phyloP scores from a whole-genome alignment of 139 green algal genomes.

The Tetradesmus obliquus region DNA sequence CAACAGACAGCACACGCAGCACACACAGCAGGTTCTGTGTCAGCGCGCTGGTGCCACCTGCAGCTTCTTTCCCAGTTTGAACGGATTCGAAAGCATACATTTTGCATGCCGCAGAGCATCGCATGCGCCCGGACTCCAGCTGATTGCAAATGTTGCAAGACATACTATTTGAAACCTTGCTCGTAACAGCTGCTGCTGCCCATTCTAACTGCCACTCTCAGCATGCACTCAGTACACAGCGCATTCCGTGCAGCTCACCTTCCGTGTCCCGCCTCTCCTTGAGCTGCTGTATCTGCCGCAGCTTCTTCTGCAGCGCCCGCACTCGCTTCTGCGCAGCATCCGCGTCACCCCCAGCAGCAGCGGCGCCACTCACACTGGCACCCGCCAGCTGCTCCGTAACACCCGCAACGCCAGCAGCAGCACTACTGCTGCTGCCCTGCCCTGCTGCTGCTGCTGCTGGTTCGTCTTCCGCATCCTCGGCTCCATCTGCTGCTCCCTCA shows the following conservation, averaged over 20 bases:
- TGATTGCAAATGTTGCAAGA: too few species aligned
- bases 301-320: slow-evolving; percentile 81
- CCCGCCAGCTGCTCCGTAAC: slow-evolving; percentile 19
- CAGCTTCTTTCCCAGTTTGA: background rate
- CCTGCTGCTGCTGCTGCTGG: slow-evolving; percentile 12
- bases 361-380: background rate
- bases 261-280: slow-evolving; percentile 65
- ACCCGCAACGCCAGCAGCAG: slow-evolving; percentile 6
- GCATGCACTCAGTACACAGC: background rate
- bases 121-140: too few species aligned
- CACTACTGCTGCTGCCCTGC: slow-evolving; percentile 29
- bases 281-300: slow-evolving; percentile 74
- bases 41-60: too few species aligned
- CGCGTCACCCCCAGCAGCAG: slow-evolving; percentile 19
- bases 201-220: too few species aligned
- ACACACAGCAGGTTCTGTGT: background rate
- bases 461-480: background rate
- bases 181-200: background rate
- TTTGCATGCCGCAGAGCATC: too few species aligned
- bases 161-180: background rate
- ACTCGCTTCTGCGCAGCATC: slow-evolving; percentile 68
- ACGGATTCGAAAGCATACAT: background rate
- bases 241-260: slow-evolving; percentile 16
- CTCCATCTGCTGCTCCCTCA: slow-evolving; percentile 20
- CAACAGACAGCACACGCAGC: background rate